Evolutionary conservation across 306 rosid genomes (phyloP).

Genomic region (Lablab purpureus): DNA sequence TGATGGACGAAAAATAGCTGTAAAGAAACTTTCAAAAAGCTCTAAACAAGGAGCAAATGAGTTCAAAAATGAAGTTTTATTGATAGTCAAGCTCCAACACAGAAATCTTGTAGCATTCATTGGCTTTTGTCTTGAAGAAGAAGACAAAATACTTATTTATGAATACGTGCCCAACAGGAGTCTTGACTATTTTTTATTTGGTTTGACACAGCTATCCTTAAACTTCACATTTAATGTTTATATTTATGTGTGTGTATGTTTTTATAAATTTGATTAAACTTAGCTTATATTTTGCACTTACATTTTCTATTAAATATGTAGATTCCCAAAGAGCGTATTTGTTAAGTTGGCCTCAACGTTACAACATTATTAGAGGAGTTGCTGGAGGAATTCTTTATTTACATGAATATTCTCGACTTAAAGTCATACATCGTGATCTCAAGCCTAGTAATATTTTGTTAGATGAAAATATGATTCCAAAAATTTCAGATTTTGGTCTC

Average conservation of each 20-base stretch:
- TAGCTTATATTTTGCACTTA: neutral
- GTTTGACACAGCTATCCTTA: neutral
- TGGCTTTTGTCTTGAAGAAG: neutral
- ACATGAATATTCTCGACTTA: no score
- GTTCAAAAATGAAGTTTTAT: neutral
- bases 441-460: no score
- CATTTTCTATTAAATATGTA: neutral
- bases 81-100: neutral
- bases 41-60: neutral
- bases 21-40: neutral
- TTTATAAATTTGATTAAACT: no score
- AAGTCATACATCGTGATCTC: no score
- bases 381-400: no score
- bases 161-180: neutral
- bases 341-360: neutral
- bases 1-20: neutral
- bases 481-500: no score
- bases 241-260: neutral
- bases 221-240: neutral
- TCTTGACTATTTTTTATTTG: neutral
- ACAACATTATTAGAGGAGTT: no score
- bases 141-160: neutral
- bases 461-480: no score
- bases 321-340: neutral
- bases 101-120: neutral